Evolutionary conservation across 2,329 filamentous ascomycete species (phyloP).

Genomic region (Escovopsis sp.): DNA sequence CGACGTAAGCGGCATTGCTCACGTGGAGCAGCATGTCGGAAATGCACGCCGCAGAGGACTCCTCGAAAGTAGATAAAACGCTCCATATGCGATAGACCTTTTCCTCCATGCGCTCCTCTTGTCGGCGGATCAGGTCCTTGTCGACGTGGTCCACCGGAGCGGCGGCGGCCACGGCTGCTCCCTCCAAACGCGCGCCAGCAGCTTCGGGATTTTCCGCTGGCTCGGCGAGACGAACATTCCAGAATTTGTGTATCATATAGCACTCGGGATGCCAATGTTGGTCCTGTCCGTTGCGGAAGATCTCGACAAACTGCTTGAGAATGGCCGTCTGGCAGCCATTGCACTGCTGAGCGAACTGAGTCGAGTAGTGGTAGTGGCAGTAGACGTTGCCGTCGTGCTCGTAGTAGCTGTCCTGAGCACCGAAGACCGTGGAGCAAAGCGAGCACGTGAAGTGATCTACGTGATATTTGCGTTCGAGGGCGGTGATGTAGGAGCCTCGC

Average conservation of each 20-base stretch:
- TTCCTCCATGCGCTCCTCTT: constrained; percentile 91
- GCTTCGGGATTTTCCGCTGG: constrained; percentile 35
- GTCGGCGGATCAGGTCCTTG: constrained; percentile 60
- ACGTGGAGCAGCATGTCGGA: constrained; percentile 98
- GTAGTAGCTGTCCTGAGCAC: constrained; percentile 96
- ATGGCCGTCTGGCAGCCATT: constrained; percentile 96
- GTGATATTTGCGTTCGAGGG: constrained; percentile 93
- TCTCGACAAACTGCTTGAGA: constrained; percentile 97
- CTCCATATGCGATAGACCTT: constrained; percentile 99
- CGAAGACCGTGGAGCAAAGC: constrained; percentile 92
- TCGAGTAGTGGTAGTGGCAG: constrained; percentile 98
- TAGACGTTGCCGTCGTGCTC: constrained; percentile 94
- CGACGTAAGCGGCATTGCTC: constrained; percentile 91
- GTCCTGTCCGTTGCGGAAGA: constrained; percentile 93
- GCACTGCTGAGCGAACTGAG: constrained; percentile 87
- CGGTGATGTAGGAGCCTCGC: constrained; percentile 94
- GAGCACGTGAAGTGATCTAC: constrained; percentile 99
- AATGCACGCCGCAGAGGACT: constrained; percentile 94
- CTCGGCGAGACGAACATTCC: constrained; percentile 79
- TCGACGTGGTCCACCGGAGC: constrained; percentile 37
- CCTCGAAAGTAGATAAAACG: constrained; percentile 89
- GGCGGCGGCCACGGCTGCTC: too few relatives aligned
- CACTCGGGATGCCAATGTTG: constrained; percentile 99
- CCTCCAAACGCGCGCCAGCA: constrained; percentile 15
- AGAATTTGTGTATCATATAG: constrained; percentile 99